These are phyloP conservation scores for Cyclotella cryptica DNA, from an alignment of 108 stramenopile species.

Conservation along the genomic window DNA sequence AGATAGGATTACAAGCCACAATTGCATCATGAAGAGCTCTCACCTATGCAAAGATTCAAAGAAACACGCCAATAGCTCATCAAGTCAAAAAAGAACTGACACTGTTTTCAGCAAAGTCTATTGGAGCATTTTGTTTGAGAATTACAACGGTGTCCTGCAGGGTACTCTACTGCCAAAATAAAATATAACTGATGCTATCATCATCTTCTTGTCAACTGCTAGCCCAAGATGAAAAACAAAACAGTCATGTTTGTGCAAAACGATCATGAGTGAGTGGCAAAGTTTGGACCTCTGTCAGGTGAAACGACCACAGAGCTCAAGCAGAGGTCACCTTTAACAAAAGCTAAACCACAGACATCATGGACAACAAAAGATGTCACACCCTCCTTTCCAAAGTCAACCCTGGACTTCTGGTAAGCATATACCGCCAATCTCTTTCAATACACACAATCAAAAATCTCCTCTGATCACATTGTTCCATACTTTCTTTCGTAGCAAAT, in stretches of 20 bases:
- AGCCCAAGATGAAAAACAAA: neutral
- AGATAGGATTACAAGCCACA: too few species aligned
- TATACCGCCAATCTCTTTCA: neutral
- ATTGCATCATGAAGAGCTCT: neutral
- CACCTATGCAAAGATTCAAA: neutral
- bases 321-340: neutral
- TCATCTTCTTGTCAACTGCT: neutral
- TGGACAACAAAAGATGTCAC: slow-evolving; percentile 16
- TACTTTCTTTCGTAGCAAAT: neutral
- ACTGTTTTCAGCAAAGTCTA: neutral
- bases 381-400: slow-evolving; percentile 11
- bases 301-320: neutral
- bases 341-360: slow-evolving; percentile 6
- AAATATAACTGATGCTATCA: neutral
- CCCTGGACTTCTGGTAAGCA: slow-evolving; percentile 10
- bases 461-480: neutral
- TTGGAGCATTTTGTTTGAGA: neutral
- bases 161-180: neutral
- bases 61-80: neutral
- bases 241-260: neutral
- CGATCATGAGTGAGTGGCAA: neutral
- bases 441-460: neutral
- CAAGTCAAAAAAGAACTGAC: neutral
- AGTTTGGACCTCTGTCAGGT: slow-evolving; percentile 13
- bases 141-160: neutral